Evolutionary conservation across 768 basidiomycete genomes (phyloP), one percentile per base, ranked within the genome.

Genomic region (Trametes cingulata): DNA sequence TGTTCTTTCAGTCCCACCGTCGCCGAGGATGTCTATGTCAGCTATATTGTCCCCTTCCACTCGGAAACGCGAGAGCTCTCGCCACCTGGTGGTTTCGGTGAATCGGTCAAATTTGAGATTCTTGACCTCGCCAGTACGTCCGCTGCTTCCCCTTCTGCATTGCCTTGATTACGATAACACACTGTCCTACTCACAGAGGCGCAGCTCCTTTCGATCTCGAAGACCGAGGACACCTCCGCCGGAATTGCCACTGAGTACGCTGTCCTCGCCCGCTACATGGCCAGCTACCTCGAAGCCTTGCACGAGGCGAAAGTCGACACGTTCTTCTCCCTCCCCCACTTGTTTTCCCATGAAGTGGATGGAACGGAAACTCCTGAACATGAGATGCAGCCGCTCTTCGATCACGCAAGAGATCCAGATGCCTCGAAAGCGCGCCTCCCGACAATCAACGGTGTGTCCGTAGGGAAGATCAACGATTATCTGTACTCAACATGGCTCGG

Each of bases 241-340:
- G 42, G 52, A 9, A 48, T 51, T 9, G 35, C 46, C n/a, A 14
- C 19, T 4, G 52, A 50, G 10, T 37, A 33, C 19, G 48, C 54
- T 22, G 39, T 59, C 12, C 56, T 67, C 19, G 25, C 20, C 6
- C 53, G 42, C 42, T 63, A 70, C 41, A 49, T 69, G 12, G 20
- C 13, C 17, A 25, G 61, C 6, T 73, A 73, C 47, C 66, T 72
- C 36, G 41, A 50, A 9, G 56, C 68, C 46, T 61, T 73, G 14
- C 50, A 61, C 15, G 46, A 54, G 17, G 68, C 70, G 1, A 69
- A 69, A 0, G 51, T 61, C 47, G 63, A 73, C 63, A 60, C 66
- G 49, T 56, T 73, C n/a, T 68, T 67, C 54, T 65, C 67, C 6
- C 60, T 73, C 6, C 71, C 72, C n/a, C 50, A 51, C 2, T 37